These are phyloP conservation scores for Athelia psychrophila DNA, from an alignment of 1,284 basidiomycete genomes.

Conservation along the genomic window DNA sequence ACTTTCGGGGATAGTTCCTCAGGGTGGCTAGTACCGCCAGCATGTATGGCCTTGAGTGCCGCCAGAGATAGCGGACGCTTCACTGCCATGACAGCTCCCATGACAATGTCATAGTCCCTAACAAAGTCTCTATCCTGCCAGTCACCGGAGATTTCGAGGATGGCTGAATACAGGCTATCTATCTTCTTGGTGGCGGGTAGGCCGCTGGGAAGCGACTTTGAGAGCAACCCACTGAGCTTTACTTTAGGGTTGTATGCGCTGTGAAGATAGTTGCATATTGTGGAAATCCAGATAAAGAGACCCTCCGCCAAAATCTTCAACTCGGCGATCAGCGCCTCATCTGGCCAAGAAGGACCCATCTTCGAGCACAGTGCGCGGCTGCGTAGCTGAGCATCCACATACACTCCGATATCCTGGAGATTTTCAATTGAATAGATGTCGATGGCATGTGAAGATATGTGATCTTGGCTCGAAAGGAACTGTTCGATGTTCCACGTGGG, in stretches of 20 bases:
- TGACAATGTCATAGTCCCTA: conserved; percentile 13
- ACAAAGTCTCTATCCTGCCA: conserved; percentile 19
- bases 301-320: conserved; percentile 15
- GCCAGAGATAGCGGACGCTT: conserved; percentile 12
- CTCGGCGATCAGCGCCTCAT: not conserved
- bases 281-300: conserved; percentile 20
- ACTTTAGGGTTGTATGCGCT: conserved; percentile 7
- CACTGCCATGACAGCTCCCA: conserved; percentile 18
- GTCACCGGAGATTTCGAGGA: conserved; percentile 15
- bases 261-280: conserved; percentile 13
- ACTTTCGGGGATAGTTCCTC: conserved; percentile 7
- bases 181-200: conserved; percentile 12
- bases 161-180: conserved; percentile 16
- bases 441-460: not conserved
- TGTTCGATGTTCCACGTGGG: not conserved
- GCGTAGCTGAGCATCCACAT: conserved; percentile 8
- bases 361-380: conserved; percentile 6
- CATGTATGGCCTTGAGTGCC: conserved; percentile 14
- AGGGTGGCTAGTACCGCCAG: not conserved
- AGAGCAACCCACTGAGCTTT: conserved; percentile 9
- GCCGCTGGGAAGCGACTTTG: not conserved
- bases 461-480: not conserved
- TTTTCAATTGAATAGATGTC: conserved; percentile 9
- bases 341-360: conserved; percentile 12
- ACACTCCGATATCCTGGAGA: conserved; percentile 9